phyloP scores from a whole-genome alignment of 139 green algal species.

The Chlorella sp. region DNA sequence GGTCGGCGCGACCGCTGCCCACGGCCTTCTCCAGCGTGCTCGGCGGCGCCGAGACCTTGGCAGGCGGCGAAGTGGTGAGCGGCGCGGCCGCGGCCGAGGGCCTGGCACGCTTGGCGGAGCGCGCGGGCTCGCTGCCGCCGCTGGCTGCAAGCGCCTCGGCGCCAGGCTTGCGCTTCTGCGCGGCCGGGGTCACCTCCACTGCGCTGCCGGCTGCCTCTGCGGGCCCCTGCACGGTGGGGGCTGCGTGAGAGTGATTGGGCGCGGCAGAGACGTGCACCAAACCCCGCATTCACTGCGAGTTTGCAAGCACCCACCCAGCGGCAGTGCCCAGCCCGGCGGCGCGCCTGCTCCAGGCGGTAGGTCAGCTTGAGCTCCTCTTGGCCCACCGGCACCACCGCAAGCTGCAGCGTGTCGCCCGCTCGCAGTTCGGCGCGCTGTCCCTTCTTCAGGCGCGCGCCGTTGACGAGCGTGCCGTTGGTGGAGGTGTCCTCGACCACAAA shows the following conservation, averaged over 20 bases:
- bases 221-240: not conserved
- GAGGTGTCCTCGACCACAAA: slow-evolving; percentile 19
- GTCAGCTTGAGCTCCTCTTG: not conserved
- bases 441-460: slow-evolving; percentile 1
- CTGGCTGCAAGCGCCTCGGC: not conserved
- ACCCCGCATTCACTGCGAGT: not conserved
- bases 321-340: no score
- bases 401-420: slow-evolving; percentile 9
- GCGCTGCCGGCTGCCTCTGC: slow-evolving; percentile 10
- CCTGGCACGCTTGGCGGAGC: no score
- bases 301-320: not conserved
- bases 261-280: not conserved
- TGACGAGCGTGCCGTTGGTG: slow-evolving; percentile 40
- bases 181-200: not conserved
- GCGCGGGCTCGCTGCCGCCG: not conserved
- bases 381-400: slow-evolving; percentile 5
- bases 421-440: not conserved
- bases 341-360: slow-evolving; percentile 12
- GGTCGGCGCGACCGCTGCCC: no score
- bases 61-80: no score
- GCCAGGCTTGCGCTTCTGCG: not conserved
- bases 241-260: not conserved
- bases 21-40: no score
- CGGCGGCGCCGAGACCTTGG: no score
- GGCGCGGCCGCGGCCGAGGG: no score